These are phyloP conservation scores for Trifolium dubium DNA, from an alignment of 306 rosid species.

Conservation along the genomic window DNA sequence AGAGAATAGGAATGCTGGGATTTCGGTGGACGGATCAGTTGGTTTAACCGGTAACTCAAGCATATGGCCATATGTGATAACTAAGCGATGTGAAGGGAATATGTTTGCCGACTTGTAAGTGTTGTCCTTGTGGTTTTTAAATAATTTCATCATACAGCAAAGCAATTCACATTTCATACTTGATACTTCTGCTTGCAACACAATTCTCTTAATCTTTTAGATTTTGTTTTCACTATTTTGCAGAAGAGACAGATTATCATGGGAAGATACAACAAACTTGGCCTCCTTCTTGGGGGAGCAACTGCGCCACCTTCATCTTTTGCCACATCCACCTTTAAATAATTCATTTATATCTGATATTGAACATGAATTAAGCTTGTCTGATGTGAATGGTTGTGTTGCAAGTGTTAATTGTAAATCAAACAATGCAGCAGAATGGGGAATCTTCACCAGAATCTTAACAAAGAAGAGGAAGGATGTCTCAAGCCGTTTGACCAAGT, in stretches of 20 bases:
- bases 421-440: slow-evolving; percentile 67
- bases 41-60: slow-evolving; percentile 47
- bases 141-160: slow-evolving; percentile 18
- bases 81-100: slow-evolving; percentile 78
- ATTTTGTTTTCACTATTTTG: slow-evolving; percentile 40
- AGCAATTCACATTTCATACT: slow-evolving; percentile 32
- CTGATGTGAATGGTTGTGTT: slow-evolving; percentile 39
- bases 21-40: slow-evolving; percentile 37
- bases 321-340: slow-evolving; percentile 70
- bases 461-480: slow-evolving; percentile 69
- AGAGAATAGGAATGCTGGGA: slow-evolving; percentile 70
- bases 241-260: slow-evolving; percentile 76
- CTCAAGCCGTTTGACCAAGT: slow-evolving; percentile 66
- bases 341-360: slow-evolving; percentile 48
- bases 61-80: slow-evolving; percentile 88
- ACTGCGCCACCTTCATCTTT: slow-evolving; percentile 78
- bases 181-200: background rate
- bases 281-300: slow-evolving; percentile 93
- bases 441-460: slow-evolving; percentile 63
- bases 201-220: slow-evolving; percentile 35
- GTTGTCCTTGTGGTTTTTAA: slow-evolving; percentile 23
- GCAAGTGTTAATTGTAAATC: slow-evolving; percentile 55
- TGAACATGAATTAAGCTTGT: slow-evolving; percentile 43
- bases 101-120: slow-evolving; percentile 88
- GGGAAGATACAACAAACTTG: slow-evolving; percentile 66